Percentiles rank a stretch among this genome's conserved stretches.
These are phyloP conservation scores for Chalciporus sphaerocephalus DNA, from an alignment of 768 basidiomycete genomes.

Conservation along the genomic window DNA sequence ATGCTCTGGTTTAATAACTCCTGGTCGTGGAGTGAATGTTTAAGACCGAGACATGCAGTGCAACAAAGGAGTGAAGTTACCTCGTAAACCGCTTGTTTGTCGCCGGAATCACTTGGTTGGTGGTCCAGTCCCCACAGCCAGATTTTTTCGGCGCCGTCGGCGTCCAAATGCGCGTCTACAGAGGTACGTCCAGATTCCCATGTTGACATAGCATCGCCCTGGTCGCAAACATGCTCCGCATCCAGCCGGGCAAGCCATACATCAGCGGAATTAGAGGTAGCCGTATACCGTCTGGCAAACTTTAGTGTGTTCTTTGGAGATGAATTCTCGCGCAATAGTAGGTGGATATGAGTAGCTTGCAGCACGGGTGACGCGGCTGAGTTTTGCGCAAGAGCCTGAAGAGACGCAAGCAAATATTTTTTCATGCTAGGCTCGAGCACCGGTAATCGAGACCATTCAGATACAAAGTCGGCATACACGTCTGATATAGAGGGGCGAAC, in stretches of 20 bases:
- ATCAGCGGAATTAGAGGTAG: slow-evolving; percentile 33
- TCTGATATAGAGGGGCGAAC: slow-evolving; percentile 29
- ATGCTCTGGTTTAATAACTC: slow-evolving; percentile 45
- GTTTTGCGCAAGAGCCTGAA: slow-evolving; percentile 35
- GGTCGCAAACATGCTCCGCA: slow-evolving; percentile 35
- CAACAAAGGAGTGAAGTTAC: slow-evolving; percentile 19
- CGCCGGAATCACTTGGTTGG: slow-evolving; percentile 12
- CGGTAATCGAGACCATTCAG: slow-evolving; percentile 41
- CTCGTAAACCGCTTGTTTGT: slow-evolving; percentile 30
- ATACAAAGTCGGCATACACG: slow-evolving; percentile 43
- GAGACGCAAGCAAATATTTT: slow-evolving; percentile 47
- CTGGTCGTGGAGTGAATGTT: slow-evolving; percentile 25
- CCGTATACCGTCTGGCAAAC: slow-evolving; percentile 46
- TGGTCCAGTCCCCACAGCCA: slow-evolving; percentile 54
- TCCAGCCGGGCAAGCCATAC: slow-evolving; percentile 55
- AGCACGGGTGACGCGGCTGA: slow-evolving; percentile 25
- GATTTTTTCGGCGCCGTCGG: slow-evolving; percentile 33
- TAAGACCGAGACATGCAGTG: background rate
- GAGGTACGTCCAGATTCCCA: slow-evolving; percentile 45
- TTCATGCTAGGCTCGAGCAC: slow-evolving; percentile 34
- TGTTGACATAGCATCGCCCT: slow-evolving; percentile 26
- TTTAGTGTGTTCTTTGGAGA: slow-evolving; percentile 35
- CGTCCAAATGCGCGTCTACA: slow-evolving; percentile 25
- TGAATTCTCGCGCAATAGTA: slow-evolving; percentile 26
- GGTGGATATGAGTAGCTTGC: slow-evolving; percentile 34